Evolutionary conservation across 148 eudicot genomes (phyloP).

Genomic region (Chenopodium formosanum): DNA sequence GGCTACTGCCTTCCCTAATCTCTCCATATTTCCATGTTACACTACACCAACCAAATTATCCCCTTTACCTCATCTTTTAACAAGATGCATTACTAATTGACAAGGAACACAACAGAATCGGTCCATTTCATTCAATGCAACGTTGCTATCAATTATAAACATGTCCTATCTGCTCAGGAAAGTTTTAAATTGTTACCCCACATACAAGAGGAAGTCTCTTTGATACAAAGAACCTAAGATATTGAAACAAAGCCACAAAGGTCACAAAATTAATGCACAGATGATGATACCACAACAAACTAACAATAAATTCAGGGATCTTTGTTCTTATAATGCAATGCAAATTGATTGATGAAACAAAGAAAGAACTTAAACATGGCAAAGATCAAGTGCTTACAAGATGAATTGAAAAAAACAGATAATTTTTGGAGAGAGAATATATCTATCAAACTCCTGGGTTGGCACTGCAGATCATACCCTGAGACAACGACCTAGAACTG

Average conservation of each 20-base stretch:
- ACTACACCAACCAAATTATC: not conserved
- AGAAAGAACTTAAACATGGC: conserved; percentile 14
- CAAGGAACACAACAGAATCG: not conserved
- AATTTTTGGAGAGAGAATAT: conserved; percentile 18
- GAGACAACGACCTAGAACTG: conserved; percentile 85
- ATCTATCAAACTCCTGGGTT: conserved; percentile 90
- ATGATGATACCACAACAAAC: not conserved
- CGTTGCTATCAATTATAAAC: not conserved
- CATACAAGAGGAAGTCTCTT: not conserved
- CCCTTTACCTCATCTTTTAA: not conserved
- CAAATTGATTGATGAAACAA: not conserved
- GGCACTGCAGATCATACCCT: conserved; percentile 98
- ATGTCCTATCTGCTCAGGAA: not conserved
- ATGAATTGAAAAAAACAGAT: conserved; percentile 27
- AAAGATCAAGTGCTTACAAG: conserved; percentile 45
- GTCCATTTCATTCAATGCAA: not conserved
- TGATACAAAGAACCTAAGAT: not conserved
- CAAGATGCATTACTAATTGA: not conserved
- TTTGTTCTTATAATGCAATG: not conserved
- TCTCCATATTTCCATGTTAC: not conserved
- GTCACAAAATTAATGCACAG: no score
- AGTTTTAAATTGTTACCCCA: not conserved
- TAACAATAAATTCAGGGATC: not conserved
- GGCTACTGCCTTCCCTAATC: not conserved
- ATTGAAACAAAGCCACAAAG: not conserved